Evolutionary conservation across 2,329 filamentous ascomycete genomes (phyloP), one percentile per base, ranked within the genome.

Genomic region (Ustilaginoidea virens): DNA sequence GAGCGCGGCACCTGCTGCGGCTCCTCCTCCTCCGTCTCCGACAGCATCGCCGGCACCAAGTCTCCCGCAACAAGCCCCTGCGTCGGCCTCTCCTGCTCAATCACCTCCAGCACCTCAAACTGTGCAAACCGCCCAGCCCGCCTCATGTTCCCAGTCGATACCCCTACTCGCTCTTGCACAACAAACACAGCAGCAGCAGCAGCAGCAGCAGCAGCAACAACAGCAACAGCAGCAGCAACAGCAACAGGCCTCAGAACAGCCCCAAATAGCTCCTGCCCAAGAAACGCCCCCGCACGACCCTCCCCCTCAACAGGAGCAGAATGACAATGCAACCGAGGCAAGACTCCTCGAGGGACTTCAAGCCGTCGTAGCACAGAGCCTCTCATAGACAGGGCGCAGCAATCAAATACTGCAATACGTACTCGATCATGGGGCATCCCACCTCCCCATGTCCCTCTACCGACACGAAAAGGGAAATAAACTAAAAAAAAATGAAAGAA

Each of bases 281-380:
- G 33, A 41, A 18, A 37, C 40, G 27, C 37, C 39, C 7, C 38
- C 47, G 31, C 34, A 41, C 21, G 42, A 44, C 9, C 30, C 30
- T 11, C 34, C 34, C 13, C 33, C 35, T 14, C 36, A 42, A 14
- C 24, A 33, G 4, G 28, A 33, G 12, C 36, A 42, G 17, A 37
- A 53, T 29, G 49, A 52, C 30, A 48, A 52, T 21, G 49, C 43
- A 14, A 47, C 47, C 10, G 51, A 53, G 30, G 49, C 43, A 13
- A 48, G 49, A 14, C 37, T 53, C 11, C 31, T 53, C 5, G 47
- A 53, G 31, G 48, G 49, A 5, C 42, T 53, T 1, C 51, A 53
- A 29, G 49, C 47, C 7, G 51, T 44, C 6, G 45, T 53, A 23
- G 49, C 50, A 29, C 40, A 42, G 21, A 40, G 36, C 5, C 20